Conservation (phyloP, 441 rosid species). For the Gossypium trilobum region DNA sequence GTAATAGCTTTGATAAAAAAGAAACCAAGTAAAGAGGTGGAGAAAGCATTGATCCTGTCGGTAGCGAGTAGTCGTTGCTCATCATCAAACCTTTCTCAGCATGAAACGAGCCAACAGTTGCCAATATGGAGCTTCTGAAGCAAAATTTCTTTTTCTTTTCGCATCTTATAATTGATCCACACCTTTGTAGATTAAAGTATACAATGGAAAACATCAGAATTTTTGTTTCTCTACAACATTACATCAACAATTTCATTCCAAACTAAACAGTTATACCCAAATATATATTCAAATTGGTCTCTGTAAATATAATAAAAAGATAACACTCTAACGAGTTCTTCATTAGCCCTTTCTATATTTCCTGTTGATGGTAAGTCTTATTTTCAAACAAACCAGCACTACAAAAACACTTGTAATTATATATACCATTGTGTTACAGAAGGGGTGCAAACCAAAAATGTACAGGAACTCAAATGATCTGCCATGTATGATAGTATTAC, state of each 20-base stretch:
- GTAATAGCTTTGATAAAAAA: constrained; percentile 15
- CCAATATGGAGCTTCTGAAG: constrained; percentile 7
- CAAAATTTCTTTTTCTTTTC: not conserved
- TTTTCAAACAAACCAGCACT: no score
- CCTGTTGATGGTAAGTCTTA: no score
- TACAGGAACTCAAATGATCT: no score
- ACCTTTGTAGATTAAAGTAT: constrained; percentile 8
- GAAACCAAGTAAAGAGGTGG: constrained; percentile 13
- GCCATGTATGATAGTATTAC: no score
- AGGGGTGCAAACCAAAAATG: no score
- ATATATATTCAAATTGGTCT: no score
- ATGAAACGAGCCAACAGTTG: constrained; percentile 4
- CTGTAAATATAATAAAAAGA: no score
- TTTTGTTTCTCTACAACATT: not conserved
- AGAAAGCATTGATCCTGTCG: constrained; percentile 23
- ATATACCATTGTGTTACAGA: no score
- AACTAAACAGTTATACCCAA: no score
- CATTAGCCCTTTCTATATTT: no score
- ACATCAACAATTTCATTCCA: not conserved
- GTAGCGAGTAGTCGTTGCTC: constrained; percentile 6
- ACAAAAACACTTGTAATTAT: no score
- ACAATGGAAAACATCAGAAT: not conserved
- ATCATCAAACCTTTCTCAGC: not conserved
- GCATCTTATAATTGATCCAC: not conserved
- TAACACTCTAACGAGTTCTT: no score